Evolutionary conservation across 768 basidiomycete genomes (phyloP), one percentile per base, ranked within the genome.

Genomic region (Dentipellis sp.): DNA sequence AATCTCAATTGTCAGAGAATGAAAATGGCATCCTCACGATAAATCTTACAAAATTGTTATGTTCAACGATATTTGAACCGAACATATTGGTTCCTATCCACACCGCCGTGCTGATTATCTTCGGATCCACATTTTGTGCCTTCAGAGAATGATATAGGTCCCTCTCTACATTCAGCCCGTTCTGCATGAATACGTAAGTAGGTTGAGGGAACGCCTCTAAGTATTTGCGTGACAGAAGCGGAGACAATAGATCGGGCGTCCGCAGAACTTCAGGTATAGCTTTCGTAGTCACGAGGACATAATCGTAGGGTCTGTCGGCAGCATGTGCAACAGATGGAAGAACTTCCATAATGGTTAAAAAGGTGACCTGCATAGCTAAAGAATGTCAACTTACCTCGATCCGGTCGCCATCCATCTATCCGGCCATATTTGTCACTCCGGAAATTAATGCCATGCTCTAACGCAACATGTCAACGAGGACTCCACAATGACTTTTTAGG

Each of bases 251-350:
- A 9, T 69, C 65, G 0, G 86, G 71, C 6, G 83, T 87, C 10
- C 74, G 77, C 1, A 70, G 63, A 10, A 86, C 63, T 62, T 91
- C 88, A 3, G 88, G 87, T 16, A 89, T 69, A 4, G 82, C 81
- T 65, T 91, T 91, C 1, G 85, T 87, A 3, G 83, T 75, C 49
- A 88, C 65, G 34, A 91, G 68, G 5, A 87, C 85, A 65, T 83
- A 81, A 46, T 77, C 73, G 66, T 88, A 91, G 0, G 75, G 64
- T 37, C 72, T 65, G 64, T 86, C 84, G 16, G 78, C 73, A 10
- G 88, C 88, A 40, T 82, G 81, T 1, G 65, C 67, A 34, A 89
- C 75, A 3, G 80, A 79, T 36, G 67, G 75, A 61, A 80, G 77
- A 52, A 86, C 87, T 87, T 46, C 17, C 36, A 45, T 11, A n/a